A percentile compares a stretch with the other conserved stretches of the same genome.
These are phyloP conservation scores for Rosa persica DNA, from an alignment of 306 rosid genomes.

Conservation along the genomic window DNA sequence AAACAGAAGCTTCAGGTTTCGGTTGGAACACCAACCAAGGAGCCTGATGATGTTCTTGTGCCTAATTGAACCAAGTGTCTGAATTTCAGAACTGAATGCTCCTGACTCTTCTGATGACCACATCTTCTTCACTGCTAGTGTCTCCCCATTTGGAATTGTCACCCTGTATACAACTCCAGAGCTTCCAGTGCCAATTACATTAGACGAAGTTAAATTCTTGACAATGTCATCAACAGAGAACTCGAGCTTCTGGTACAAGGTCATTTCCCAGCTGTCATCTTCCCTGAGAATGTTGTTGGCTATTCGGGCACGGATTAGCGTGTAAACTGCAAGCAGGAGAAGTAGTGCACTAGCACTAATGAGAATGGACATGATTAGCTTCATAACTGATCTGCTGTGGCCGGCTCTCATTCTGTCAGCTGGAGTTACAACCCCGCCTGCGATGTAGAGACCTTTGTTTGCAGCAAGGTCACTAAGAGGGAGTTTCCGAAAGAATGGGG, in stretches of 20 bases:
- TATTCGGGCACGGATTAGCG: conserved; percentile 40
- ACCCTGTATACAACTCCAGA: conserved; percentile 80
- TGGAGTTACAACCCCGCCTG: conserved; percentile 38
- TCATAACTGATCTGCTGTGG: conserved; percentile 36
- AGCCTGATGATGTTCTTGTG: conserved; percentile 75
- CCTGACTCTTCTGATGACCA: conserved; percentile 68
- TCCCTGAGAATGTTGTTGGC: conserved; percentile 37
- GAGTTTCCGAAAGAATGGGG: conserved; percentile 65
- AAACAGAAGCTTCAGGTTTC: conserved; percentile 59
- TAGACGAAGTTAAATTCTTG: conserved; percentile 55
- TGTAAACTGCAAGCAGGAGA: conserved; percentile 48
- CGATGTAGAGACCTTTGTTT: conserved; percentile 66
- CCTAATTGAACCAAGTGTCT: conserved; percentile 51
- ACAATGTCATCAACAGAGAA: conserved; percentile 60
- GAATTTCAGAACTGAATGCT: conserved; percentile 65
- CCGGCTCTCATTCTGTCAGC: conserved; percentile 29
- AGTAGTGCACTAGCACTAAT: conserved; percentile 47
- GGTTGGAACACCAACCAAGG: conserved; percentile 65
- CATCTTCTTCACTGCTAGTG: conserved; percentile 74
- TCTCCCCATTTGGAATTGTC: conserved; percentile 48
- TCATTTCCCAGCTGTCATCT: conserved; percentile 67
- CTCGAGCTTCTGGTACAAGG: conserved; percentile 71
- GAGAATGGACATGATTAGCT: conserved; percentile 51
- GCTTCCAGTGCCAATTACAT: conserved; percentile 78
- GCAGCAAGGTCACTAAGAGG: conserved; percentile 60